Evolutionary conservation across 176 grass and related monocot genomes (phyloP).

Genomic region (sorghum (Sorghum bicolor)): DNA sequence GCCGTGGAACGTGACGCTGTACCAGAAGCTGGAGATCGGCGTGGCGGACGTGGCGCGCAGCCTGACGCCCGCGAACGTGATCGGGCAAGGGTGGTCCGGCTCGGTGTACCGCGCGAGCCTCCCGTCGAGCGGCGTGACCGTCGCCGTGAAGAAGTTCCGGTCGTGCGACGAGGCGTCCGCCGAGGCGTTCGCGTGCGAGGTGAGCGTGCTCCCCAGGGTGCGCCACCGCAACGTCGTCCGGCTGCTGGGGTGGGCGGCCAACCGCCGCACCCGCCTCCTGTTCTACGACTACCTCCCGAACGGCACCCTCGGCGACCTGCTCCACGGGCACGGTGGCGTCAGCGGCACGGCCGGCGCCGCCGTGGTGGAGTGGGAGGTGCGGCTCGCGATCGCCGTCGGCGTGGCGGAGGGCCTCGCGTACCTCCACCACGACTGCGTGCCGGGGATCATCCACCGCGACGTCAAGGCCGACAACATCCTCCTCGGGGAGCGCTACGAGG

Average conservation of each 20-base stretch:
- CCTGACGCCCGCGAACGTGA: slow-evolving; percentile 61
- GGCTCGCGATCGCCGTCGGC: slow-evolving; percentile 67
- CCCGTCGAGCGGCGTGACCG: slow-evolving; percentile 27
- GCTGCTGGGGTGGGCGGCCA: slow-evolving; percentile 81
- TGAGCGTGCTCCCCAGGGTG: slow-evolving; percentile 64
- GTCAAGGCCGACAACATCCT: slow-evolving; percentile 93
- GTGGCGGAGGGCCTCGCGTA: slow-evolving; percentile 80
- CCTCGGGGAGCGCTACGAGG: slow-evolving; percentile 80
- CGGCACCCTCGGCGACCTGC: slow-evolving; percentile 61
- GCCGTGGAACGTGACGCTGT: slow-evolving; percentile 86
- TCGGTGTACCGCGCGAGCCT: slow-evolving; percentile 66
- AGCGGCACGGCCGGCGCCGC: not conserved
- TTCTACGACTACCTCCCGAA: slow-evolving; percentile 97
- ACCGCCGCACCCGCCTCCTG: slow-evolving; percentile 63
- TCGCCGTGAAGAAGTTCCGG: slow-evolving; percentile 83
- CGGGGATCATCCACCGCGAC: slow-evolving; percentile 78
- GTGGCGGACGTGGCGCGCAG: slow-evolving; percentile 54
- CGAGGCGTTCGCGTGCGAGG: slow-evolving; percentile 68
- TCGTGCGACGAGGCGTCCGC: slow-evolving; percentile 55
- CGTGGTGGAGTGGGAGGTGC: slow-evolving; percentile 82
- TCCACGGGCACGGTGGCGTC: slow-evolving; percentile 39
- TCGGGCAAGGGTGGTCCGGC: slow-evolving; percentile 73
- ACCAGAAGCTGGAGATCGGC: slow-evolving; percentile 84
- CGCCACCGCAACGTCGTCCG: slow-evolving; percentile 88
- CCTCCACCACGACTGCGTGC: slow-evolving; percentile 89